Evolutionary conservation across 2,329 filamentous ascomycete species (phyloP).

Genomic region (Epicoccum sorghinum): DNA sequence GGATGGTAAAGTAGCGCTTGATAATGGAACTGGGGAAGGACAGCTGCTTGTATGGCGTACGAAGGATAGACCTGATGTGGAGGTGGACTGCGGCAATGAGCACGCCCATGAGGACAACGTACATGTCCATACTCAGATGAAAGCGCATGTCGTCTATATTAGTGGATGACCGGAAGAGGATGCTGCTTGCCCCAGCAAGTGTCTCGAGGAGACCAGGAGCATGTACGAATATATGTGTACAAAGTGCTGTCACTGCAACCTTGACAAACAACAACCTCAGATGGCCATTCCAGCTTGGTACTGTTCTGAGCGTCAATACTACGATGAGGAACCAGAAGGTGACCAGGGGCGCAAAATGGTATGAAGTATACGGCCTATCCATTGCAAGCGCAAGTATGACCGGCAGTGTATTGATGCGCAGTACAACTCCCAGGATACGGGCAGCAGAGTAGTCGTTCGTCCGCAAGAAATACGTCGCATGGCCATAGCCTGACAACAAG

Average conservation of each 20-base stretch:
- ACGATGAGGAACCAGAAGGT: conserved; percentile 68
- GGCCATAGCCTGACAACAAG: conserved; percentile 67
- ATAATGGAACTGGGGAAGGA: conserved; percentile 26
- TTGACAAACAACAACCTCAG: conserved; percentile 55
- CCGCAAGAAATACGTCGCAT: conserved; percentile 63
- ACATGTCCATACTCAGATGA: conserved; percentile 59
- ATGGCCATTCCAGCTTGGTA: conserved; percentile 52
- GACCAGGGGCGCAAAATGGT: conserved; percentile 65
- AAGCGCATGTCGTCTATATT: conserved; percentile 58
- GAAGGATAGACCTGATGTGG: conserved; percentile 23
- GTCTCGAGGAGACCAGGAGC: conserved; percentile 53
- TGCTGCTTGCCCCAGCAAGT: conserved; percentile 46
- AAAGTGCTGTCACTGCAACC: conserved; percentile 52
- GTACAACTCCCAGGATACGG: conserved; percentile 59
- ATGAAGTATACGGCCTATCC: conserved; percentile 61
- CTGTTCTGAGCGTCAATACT: conserved; percentile 58
- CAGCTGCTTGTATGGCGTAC: conserved; percentile 13
- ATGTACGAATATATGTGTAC: conserved; percentile 48
- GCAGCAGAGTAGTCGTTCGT: conserved; percentile 63
- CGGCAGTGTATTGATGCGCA: conserved; percentile 64
- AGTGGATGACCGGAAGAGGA: conserved; percentile 56
- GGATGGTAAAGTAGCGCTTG: conserved; percentile 22
- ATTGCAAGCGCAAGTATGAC: conserved; percentile 62
- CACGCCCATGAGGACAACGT: conserved; percentile 64
- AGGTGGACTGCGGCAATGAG: conserved; percentile 54